Evolutionary conservation across 2,329 filamentous ascomycete genomes (phyloP).

Genomic region (Arthrobotrys sphaeroides): DNA sequence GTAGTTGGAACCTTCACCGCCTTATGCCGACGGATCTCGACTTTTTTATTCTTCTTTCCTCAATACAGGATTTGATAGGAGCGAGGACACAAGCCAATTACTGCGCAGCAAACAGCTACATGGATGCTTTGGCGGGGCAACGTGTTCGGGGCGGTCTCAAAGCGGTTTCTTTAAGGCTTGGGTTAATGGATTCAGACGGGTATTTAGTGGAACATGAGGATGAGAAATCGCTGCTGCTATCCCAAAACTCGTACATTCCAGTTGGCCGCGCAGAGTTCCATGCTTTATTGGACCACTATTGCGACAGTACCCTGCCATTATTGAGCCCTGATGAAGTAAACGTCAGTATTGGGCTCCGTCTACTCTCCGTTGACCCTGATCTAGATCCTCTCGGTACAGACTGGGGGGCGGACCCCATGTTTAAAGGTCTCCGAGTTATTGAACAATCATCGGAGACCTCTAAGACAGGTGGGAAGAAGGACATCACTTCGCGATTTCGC

Average conservation of each 20-base stretch:
- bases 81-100: slow-evolving; percentile 64
- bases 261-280: slow-evolving; percentile 25
- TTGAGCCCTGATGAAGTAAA: neutral
- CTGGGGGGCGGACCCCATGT: slow-evolving; percentile 8
- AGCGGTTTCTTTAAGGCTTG: slow-evolving; percentile 59
- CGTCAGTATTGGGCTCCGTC: neutral
- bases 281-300: slow-evolving; percentile 21
- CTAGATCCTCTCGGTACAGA: neutral
- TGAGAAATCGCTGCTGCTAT: slow-evolving; percentile 22
- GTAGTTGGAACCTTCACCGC: slow-evolving; percentile 67
- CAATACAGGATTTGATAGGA: slow-evolving; percentile 60
- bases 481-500: neutral
- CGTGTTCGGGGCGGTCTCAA: slow-evolving; percentile 59
- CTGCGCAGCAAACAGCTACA: slow-evolving; percentile 63
- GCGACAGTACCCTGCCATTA: neutral
- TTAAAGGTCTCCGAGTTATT: neutral
- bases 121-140: slow-evolving; percentile 61
- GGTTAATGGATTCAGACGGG: slow-evolving; percentile 59
- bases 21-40: slow-evolving; percentile 57
- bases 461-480: neutral
- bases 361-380: neutral
- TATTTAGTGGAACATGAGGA: slow-evolving; percentile 34
- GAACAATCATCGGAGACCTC: neutral
- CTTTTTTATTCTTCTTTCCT: slow-evolving; percentile 64
- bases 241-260: slow-evolving; percentile 12